A percentile compares a stretch with the other conserved stretches of the same genome.
Evolutionary conservation across 2,329 filamentous ascomycete genomes (phyloP).

Genomic region (Trichoderma gracile): DNA sequence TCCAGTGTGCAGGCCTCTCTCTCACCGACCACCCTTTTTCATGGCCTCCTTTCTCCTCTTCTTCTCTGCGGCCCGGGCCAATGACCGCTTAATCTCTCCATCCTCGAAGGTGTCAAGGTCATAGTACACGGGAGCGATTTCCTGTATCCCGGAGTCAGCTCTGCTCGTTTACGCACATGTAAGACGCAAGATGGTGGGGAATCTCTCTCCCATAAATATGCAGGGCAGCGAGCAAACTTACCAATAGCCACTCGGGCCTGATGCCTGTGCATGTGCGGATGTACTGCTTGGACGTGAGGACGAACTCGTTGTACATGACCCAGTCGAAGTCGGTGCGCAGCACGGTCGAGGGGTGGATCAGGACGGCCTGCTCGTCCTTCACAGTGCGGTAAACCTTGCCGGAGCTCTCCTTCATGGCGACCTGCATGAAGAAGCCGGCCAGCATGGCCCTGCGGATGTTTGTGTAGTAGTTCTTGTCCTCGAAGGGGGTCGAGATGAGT

Average conservation of each 20-base stretch:
- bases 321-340: slow-evolving; percentile 87
- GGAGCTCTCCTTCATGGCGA: slow-evolving; percentile 86
- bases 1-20: background rate
- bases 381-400: slow-evolving; percentile 93
- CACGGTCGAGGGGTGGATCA: slow-evolving; percentile 91
- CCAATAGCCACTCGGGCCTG: slow-evolving; percentile 90
- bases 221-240: slow-evolving; percentile 46
- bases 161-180: background rate
- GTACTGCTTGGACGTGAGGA: slow-evolving; percentile 97
- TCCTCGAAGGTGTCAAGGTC: slow-evolving; percentile 80
- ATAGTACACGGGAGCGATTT: slow-evolving; percentile 93
- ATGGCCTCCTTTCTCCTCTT: slow-evolving; percentile 60
- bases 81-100: slow-evolving; percentile 76
- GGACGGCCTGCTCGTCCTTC: slow-evolving; percentile 92
- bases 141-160: slow-evolving; percentile 50
- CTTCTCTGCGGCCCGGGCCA: slow-evolving; percentile 60
- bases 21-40: slow-evolving; percentile 47
- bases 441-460: slow-evolving; percentile 94
- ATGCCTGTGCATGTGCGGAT: slow-evolving; percentile 91
- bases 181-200: slow-evolving; percentile 5
- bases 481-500: slow-evolving; percentile 83
- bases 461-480: slow-evolving; percentile 96
- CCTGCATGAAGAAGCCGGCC: slow-evolving; percentile 98
- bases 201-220: no score
- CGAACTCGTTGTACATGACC: slow-evolving; percentile 98